Evolutionary conservation across 2,329 filamentous ascomycete genomes (phyloP).

Genomic region (Penicillium sp.): DNA sequence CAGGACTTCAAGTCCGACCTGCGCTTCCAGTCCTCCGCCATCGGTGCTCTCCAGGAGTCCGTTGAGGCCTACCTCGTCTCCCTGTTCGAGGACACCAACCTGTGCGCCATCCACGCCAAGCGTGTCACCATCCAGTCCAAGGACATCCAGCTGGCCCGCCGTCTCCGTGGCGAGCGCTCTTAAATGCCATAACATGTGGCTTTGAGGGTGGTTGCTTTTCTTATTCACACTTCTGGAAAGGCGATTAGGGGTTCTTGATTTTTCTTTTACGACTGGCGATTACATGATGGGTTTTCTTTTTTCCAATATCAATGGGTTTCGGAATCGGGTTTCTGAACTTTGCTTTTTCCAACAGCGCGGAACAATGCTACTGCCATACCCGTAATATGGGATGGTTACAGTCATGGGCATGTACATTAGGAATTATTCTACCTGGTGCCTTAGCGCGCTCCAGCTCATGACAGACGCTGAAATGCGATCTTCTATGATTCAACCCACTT

Average conservation of each 20-base stretch:
- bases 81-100: conserved; percentile 97
- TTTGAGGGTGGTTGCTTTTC: conserved; percentile 30
- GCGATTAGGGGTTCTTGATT: conserved; percentile 46
- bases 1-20: conserved; percentile 95
- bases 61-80: conserved; percentile 98
- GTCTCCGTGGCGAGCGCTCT: conserved; percentile 92
- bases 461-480: conserved; percentile 40
- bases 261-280: conserved; percentile 47
- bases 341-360: conserved; percentile 32
- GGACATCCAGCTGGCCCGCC: conserved; percentile 95
- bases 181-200: conserved; percentile 49
- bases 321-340: conserved; percentile 39
- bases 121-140: conserved; percentile 94
- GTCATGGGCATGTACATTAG: conserved; percentile 45
- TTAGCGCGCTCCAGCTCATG: conserved; percentile 37
- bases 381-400: conserved; percentile 32
- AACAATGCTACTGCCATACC: conserved; percentile 37
- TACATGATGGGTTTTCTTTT: conserved; percentile 47
- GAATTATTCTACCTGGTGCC: conserved; percentile 31
- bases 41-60: conserved; percentile 96
- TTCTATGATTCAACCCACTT: conserved; percentile 28
- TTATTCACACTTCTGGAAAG: conserved; percentile 43
- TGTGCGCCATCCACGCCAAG: conserved; percentile 99
- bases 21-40: conserved; percentile 97
- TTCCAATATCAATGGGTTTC: conserved; percentile 45